A percentile compares a stretch with the other conserved stretches of the same genome.
phyloP scores from a whole-genome alignment of 2,329 filamentous ascomycete species.

The Trichoderma simmonsii region DNA sequence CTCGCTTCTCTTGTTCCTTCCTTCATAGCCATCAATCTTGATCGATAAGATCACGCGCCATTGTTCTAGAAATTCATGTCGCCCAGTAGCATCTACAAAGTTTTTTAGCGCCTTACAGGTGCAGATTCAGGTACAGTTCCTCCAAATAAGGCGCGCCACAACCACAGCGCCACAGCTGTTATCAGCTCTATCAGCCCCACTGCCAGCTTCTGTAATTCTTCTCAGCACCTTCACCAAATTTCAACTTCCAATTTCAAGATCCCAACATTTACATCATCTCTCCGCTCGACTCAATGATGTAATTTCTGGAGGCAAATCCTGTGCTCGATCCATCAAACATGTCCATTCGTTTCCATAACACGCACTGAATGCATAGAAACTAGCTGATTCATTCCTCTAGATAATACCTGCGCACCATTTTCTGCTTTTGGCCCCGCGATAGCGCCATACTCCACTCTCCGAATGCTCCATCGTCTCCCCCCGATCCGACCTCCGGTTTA shows the following conservation, averaged over 20 bases:
- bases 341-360: not conserved
- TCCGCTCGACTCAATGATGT: not conserved
- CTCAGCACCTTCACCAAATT: not conserved
- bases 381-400: not conserved
- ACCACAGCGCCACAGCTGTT: not conserved
- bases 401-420: not conserved
- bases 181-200: not conserved
- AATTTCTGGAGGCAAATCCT: not conserved
- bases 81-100: not conserved
- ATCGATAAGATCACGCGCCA: not conserved
- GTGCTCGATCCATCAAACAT: not conserved
- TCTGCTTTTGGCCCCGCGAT: conserved; percentile 24
- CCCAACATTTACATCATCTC: not conserved
- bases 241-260: not conserved
- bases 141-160: not conserved
- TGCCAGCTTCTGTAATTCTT: not conserved
- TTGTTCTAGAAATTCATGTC: not conserved
- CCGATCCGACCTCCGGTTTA: conserved; percentile 35
- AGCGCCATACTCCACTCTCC: conserved; percentile 29
- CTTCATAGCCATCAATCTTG: not conserved
- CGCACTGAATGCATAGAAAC: not conserved
- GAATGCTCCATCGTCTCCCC: conserved; percentile 32
- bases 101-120: not conserved
- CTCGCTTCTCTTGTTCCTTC: not conserved
- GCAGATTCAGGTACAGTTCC: not conserved